Conservation (phyloP, 371 early-diverging fungal genomes). For the Rhizopus delemar region DNA sequence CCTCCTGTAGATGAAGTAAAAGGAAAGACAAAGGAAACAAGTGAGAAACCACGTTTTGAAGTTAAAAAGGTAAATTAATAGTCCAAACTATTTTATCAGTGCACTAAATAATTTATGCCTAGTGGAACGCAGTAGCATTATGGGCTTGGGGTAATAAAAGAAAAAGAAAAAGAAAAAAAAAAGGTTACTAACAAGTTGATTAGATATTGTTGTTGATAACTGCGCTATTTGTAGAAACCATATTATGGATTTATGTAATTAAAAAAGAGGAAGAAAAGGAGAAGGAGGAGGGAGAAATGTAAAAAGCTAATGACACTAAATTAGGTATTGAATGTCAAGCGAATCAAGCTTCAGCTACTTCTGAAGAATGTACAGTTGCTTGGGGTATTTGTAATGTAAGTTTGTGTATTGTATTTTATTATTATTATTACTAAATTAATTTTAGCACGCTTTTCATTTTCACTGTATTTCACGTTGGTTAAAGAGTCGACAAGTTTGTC, state of each 20-base stretch:
- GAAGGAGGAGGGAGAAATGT: too few relatives aligned
- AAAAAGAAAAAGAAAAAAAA: neutral
- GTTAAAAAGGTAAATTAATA: conserved; percentile 83
- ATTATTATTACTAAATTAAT: neutral
- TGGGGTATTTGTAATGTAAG: conserved; percentile 99
- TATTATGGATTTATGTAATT: conserved; percentile 98
- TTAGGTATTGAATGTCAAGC: conserved; percentile 96
- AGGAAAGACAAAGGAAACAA: conserved; percentile 52
- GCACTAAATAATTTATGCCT: conserved; percentile 12
- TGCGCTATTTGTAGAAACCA: conserved; percentile 99
- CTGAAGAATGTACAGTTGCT: conserved; percentile 96
- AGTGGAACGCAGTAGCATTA: conserved; percentile 98
- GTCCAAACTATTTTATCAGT: neutral
- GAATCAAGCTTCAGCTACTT: conserved; percentile 90
- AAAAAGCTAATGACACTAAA: neutral
- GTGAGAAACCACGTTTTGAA: conserved; percentile 86
- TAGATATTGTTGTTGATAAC: conserved; percentile 99
- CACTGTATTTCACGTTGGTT: conserved; percentile 99
- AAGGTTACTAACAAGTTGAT: conserved; percentile 22
- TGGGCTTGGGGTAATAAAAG: conserved; percentile 92
- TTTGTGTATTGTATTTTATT: conserved; percentile 2
- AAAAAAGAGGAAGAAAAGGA: too few relatives aligned
- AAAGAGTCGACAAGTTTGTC: conserved; percentile 97
- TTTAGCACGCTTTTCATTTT: conserved; percentile 97
- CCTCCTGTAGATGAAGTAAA: conserved; percentile 39